Evolutionary conservation across 768 basidiomycete species (phyloP).

Genomic region (Mycena haematopus): DNA sequence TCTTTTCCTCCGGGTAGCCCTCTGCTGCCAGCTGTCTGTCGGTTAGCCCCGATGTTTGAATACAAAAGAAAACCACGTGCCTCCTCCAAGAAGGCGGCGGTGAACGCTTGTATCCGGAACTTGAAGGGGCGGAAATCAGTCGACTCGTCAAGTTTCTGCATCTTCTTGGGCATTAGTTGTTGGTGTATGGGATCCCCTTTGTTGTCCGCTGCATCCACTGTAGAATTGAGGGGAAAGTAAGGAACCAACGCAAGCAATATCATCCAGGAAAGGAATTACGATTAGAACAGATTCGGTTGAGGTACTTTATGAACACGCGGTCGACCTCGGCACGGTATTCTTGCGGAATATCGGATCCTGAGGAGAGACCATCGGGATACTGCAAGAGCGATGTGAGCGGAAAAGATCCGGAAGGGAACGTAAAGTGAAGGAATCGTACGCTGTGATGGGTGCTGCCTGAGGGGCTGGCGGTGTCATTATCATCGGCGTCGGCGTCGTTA

Average conservation of each 20-base stretch:
- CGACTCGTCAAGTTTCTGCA: conserved; percentile 96
- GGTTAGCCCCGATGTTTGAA: neutral
- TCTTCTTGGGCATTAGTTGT: conserved; percentile 98
- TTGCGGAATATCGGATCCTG: conserved; percentile 66
- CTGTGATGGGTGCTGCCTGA: conserved; percentile 24
- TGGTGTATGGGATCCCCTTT: conserved; percentile 99
- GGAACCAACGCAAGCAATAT: conserved; percentile 29
- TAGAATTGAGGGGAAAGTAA: conserved; percentile 9
- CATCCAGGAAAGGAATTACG: conserved; percentile 48
- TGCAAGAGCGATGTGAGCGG: conserved; percentile 7
- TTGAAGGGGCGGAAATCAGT: conserved; percentile 98
- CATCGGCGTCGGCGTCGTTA: conserved; percentile 38
- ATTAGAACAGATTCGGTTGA: conserved; percentile 89
- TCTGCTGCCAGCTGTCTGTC: conserved; percentile 71
- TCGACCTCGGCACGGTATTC: conserved; percentile 87
- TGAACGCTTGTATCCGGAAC: conserved; percentile 98
- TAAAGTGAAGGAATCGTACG: conserved; percentile 9
- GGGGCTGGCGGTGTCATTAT: conserved; percentile 26
- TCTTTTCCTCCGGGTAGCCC: conserved; percentile 92
- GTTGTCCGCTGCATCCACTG: conserved; percentile 90
- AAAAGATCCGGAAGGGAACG: neutral
- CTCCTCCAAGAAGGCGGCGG: conserved; percentile 93
- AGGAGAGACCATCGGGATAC: conserved; percentile 27
- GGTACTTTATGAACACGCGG: conserved; percentile 87
- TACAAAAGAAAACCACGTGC: conserved; percentile 45